Base-by-base conservation (phyloP, 2,329 filamentous ascomycete genomes). In the Pseudogymnoascus sp. region DNA sequence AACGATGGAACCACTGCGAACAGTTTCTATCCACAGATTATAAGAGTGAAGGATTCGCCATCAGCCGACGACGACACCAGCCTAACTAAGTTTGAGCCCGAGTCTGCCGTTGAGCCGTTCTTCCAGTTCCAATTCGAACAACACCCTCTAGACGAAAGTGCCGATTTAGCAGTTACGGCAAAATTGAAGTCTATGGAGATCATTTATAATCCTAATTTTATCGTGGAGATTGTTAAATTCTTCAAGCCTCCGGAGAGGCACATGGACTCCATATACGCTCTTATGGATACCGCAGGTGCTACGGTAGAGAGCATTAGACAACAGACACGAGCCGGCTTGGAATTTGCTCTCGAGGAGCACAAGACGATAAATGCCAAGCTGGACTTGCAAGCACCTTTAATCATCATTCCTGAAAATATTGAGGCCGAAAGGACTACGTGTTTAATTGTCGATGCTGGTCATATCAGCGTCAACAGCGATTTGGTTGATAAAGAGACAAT, bases 311-410 rank as follows among this genome's bases (percentile, higher is more conserved):
- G 92, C 6, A 81, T 99, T 64, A 85, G 95, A 35, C 92, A 97
- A 73, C 95, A 99, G 77, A 99, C 95, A 4, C 85, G 95, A 73
- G 93, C 94, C 60, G 93, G 94, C 25, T 83, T 99, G 35, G 92
- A 99, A 75, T 99, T 97, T 75, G 95, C 94, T 0, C 79, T 99
- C 2, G 90, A 97, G 71, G 95, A 99, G 73, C 94, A 99, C 80
- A 97, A 96, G 79, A 97, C 94, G 1, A 88, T 99, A 73, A 96
- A 99, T 70, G 93, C 93, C 12, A 91, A 97, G 69, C 81, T 99
- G 47, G 94, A 99, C 74, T 84, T 99, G 11, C 92, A 97, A 73
- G 94, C 94, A 0, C 94, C 94, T 37, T 84, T 99, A 1, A 95
- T 99, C 68, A 97, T 99, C 67, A 85, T 99, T 8, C 94, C 94